Evolutionary conservation across 352 stramenopile species (phyloP), one percentile per base, ranked within the genome.

Genomic region (Phytopythium chamaehyphon): DNA sequence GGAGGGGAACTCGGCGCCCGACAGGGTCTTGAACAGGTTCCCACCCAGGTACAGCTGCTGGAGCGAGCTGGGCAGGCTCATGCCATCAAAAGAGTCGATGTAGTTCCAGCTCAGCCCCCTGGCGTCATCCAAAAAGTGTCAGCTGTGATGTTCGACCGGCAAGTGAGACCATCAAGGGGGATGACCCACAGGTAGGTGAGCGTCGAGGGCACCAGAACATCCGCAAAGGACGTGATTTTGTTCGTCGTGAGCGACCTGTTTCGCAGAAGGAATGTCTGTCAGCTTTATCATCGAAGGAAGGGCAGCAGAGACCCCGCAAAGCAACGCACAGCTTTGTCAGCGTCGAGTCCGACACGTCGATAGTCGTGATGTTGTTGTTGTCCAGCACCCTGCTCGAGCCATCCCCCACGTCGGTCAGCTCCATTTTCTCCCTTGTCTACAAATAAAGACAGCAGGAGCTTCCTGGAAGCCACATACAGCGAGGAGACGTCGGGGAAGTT

Each of bases 101-200:
- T 45, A 38, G 52, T 88, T 91, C 73, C 73, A 89, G 51, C 80
- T 91, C 62, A 89, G 43, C 23, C 77, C 65, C 36, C 67, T 79
- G 31, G 19, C 19, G 6, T 22, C 37, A 35, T 24, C 18, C 18
- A 39, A 12, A 6, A 19, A 21, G 22, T n/a, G 40, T 45, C 39
- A 47, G 40, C 40, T n/a, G n/a, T 18, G 6, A 37, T 21, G 18
- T 22, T 6, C 9, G 21, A 6, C 4, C 12, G 14, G 42, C 22
- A 16, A n/a, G 2, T 9, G 42, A 51, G 11, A 49, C 12, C 11
- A 22, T 3, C 26, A 39, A 16, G 38, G 15, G 16, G 14, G 18
- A 38, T 19, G 35, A 59, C 64, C 43, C 78, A 79, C 65, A 86
- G 46, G 14, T 57, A 52, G 49, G 61, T 70, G 53, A 86, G 44